phyloP scores from a whole-genome alignment of 1,284 basidiomycete species.

The Leccinum subfulvum region DNA sequence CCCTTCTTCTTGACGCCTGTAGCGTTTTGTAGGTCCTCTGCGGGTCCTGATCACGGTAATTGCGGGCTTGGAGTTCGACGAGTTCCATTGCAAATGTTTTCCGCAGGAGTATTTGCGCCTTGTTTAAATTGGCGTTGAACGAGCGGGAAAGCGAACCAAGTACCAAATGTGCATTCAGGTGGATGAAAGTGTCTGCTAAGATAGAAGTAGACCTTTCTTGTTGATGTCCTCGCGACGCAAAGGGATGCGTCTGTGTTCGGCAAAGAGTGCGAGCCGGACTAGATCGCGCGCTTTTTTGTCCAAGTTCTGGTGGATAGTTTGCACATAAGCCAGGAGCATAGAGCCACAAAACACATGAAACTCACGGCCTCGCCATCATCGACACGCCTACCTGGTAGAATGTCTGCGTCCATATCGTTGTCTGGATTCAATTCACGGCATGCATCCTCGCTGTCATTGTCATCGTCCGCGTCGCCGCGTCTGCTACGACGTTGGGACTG shows the following conservation, averaged over 20 bases:
- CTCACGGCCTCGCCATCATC: conserved; percentile 7
- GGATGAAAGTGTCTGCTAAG: background rate
- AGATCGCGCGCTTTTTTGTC: conserved; percentile 61
- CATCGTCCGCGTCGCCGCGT: conserved; percentile 24
- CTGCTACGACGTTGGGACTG: conserved; percentile 28
- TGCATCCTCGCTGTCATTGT: conserved; percentile 19
- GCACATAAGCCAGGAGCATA: background rate
- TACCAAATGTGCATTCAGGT: conserved; percentile 39
- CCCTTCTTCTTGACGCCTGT: conserved; percentile 59
- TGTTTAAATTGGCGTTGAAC: conserved; percentile 53
- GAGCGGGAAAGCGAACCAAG: conserved; percentile 54
- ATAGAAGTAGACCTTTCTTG: conserved; percentile 60
- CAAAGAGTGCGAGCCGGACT: conserved; percentile 72
- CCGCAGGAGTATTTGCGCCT: conserved; percentile 57
- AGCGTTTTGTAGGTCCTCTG: conserved; percentile 47
- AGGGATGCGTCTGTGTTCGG: conserved; percentile 59
- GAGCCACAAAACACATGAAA: background rate
- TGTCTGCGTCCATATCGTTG: conserved; percentile 31
- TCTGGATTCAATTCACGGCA: conserved; percentile 18
- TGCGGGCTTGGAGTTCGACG: conserved; percentile 67
- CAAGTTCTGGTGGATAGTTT: conserved; percentile 47
- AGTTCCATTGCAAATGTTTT: conserved; percentile 74
- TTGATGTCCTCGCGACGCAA: conserved; percentile 73
- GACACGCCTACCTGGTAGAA: conserved; percentile 15
- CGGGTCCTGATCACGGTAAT: conserved; percentile 35